Evolutionary conservation across 2,329 filamentous ascomycete genomes (phyloP).

Genomic region (Stachybotrys elegans): DNA sequence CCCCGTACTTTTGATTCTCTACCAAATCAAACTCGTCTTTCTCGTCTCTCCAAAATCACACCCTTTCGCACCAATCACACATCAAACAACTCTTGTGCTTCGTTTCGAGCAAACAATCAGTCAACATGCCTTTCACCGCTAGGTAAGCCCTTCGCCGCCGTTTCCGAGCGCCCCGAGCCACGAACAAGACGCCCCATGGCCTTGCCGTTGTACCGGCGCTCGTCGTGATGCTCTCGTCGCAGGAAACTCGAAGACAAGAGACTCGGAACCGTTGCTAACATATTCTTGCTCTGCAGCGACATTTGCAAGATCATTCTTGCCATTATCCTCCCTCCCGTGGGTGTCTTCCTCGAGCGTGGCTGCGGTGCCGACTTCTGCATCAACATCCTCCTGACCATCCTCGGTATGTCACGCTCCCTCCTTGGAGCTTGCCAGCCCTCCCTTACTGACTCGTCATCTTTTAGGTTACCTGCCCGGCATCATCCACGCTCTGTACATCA

Average conservation of each 20-base stretch:
- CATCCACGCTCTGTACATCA: conserved; percentile 92
- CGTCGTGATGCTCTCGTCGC: too few relatives aligned
- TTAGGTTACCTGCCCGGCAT: conserved; percentile 68
- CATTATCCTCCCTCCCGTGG: conserved; percentile 82
- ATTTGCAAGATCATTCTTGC: conserved; percentile 74
- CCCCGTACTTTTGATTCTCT: neutral
- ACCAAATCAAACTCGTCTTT: neutral
- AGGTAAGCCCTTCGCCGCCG: conserved; percentile 36
- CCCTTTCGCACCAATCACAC: conserved; percentile 1
- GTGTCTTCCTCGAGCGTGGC: conserved; percentile 91
- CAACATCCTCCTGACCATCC: conserved; percentile 83
- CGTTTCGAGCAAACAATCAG: neutral
- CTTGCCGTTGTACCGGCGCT: conserved; percentile 2
- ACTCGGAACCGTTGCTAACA: conserved; percentile 4
- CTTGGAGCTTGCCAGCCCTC: conserved; percentile 31
- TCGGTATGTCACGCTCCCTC: conserved; percentile 38
- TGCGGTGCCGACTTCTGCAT: conserved; percentile 84
- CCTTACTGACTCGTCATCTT: conserved; percentile 10
- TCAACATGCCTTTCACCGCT: conserved; percentile 54
- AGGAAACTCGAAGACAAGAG: neutral
- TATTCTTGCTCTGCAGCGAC: conserved; percentile 30
- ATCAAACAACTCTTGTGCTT: conserved; percentile 1
- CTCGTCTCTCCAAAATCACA: neutral
- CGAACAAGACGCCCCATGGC: neutral
- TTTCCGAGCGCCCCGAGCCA: too few relatives aligned